These are phyloP conservation scores for Leucocoprinus sp. DNA, from an alignment of 768 basidiomycete genomes.

Conservation along the genomic window DNA sequence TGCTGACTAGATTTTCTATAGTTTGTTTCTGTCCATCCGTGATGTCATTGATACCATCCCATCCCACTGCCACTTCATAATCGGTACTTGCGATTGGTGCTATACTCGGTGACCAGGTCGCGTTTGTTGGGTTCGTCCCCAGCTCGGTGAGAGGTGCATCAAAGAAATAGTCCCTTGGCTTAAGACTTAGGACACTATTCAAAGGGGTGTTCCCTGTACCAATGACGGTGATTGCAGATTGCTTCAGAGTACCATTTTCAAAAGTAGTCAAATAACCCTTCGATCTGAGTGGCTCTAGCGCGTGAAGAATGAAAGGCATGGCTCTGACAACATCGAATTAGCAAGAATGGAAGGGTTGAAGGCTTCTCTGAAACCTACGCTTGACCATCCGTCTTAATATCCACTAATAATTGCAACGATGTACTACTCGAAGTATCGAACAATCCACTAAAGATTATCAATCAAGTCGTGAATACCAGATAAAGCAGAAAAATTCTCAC, in stretches of 20 bases:
- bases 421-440: conserved; percentile 36
- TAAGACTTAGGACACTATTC: conserved; percentile 32
- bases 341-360: not conserved
- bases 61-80: conserved; percentile 35
- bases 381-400: conserved; percentile 45
- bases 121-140: conserved; percentile 21
- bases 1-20: conserved; percentile 31
- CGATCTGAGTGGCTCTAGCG: conserved; percentile 36
- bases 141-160: conserved; percentile 42
- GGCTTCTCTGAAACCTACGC: conserved; percentile 22
- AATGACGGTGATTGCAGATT: conserved; percentile 33
- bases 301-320: conserved; percentile 34
- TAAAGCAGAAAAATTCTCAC: conserved; percentile 18
- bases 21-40: conserved; percentile 29
- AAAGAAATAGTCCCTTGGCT: conserved; percentile 43
- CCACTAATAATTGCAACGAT: conserved; percentile 40
- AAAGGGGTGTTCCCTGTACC: conserved; percentile 48
- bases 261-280: conserved; percentile 39
- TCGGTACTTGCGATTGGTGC: conserved; percentile 46
- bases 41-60: conserved; percentile 38
- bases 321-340: conserved; percentile 18
- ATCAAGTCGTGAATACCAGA: too few species aligned
- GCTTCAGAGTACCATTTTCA: conserved; percentile 29
- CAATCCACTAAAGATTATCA: conserved; percentile 30
- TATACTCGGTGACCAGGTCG: conserved; percentile 32